Percentiles rank a stretch among this genome's conserved stretches.
Evolutionary conservation across 1,139 yeast genomes (phyloP).

Genomic region (Taiozyma sp.): DNA sequence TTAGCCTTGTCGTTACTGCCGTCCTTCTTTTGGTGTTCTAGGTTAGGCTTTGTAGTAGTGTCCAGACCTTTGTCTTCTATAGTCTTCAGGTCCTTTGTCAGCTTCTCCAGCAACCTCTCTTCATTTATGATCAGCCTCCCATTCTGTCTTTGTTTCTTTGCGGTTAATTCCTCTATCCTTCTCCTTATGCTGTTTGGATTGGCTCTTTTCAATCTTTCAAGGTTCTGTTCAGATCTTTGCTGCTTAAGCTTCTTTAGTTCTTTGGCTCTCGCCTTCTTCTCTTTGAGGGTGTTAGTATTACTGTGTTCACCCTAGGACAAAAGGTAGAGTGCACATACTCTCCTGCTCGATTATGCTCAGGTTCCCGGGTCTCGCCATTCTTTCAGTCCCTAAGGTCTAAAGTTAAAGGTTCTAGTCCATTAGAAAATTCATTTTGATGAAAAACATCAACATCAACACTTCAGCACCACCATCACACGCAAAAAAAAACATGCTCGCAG

Average conservation of each 20-base stretch:
- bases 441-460: neutral
- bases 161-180: slow-evolving; percentile 14
- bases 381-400: neutral
- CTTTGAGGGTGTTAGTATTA: slow-evolving; percentile 13
- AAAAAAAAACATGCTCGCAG: neutral
- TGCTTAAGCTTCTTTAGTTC: slow-evolving; percentile 27
- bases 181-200: slow-evolving; percentile 15
- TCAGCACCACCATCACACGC: neutral
- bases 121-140: slow-evolving; percentile 15
- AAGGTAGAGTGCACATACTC: slow-evolving; percentile 11
- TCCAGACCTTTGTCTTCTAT: slow-evolving; percentile 7
- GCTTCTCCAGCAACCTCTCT: slow-evolving; percentile 17
- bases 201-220: slow-evolving; percentile 12
- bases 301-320: neutral
- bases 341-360: slow-evolving; percentile 21
- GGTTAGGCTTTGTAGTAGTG: neutral
- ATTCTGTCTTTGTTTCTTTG: slow-evolving; percentile 12
- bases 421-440: neutral
- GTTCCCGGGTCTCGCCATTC: slow-evolving; percentile 16
- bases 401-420: no score
- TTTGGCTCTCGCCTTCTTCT: slow-evolving; percentile 26
- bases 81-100: slow-evolving; percentile 22
- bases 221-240: slow-evolving; percentile 14
- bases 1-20: neutral
- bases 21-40: slow-evolving; percentile 2